Percentiles rank a stretch among this genome's conserved stretches.
Conservation (phyloP, 345 rosid species). For the Erucastrum elatum region DNA sequence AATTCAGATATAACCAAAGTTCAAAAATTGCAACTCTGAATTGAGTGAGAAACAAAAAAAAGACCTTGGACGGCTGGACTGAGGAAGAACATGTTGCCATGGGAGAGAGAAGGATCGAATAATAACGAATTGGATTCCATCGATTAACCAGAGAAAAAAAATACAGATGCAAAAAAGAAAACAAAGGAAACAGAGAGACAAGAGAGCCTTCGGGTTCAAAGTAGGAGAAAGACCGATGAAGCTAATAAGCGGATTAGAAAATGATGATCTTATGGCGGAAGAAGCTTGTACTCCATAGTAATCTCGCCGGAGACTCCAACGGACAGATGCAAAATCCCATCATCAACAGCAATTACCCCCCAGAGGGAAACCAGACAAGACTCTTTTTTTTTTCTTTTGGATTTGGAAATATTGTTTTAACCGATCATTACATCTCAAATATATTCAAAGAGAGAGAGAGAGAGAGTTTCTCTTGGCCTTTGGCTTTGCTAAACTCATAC, state of each 20-base stretch:
- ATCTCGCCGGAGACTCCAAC: conserved; percentile 80
- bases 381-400: not conserved
- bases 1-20: not conserved
- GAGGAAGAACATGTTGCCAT: conserved; percentile 67
- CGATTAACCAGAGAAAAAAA: not conserved
- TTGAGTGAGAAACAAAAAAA: not conserved
- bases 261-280: conserved; percentile 95
- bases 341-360: conserved; percentile 37
- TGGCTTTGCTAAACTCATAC: conserved; percentile 23
- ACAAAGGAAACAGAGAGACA: not conserved
- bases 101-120: conserved; percentile 58
- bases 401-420: not conserved
- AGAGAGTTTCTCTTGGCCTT: not conserved
- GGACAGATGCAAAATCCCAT: conserved; percentile 91
- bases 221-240: not conserved
- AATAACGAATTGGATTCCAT: conserved; percentile 74
- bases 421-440: not conserved
- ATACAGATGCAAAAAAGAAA: not conserved
- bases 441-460: conserved; percentile 5
- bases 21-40: not conserved
- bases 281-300: conserved; percentile 94
- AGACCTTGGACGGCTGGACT: conserved; percentile 57
- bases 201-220: not conserved
- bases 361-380: not conserved
- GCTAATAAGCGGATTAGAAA: conserved; percentile 44